phyloP scores from a whole-genome alignment of 106 monocot species.

The Dendrobium huoshanense region DNA sequence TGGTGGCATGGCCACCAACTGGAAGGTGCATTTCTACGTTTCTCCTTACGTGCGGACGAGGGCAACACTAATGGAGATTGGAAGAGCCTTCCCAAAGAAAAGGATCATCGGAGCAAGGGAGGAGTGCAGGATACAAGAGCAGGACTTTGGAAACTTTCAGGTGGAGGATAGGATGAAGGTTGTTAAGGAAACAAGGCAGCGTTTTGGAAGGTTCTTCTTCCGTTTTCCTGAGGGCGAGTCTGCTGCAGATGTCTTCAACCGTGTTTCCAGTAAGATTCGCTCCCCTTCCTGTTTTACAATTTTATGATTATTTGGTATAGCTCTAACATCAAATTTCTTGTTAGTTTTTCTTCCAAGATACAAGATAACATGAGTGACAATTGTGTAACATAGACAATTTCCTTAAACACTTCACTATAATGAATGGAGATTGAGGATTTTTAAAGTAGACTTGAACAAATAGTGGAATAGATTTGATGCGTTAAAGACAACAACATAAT shows the following conservation, averaged over 20 bases:
- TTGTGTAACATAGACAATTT: no score
- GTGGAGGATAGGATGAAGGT: constrained; percentile 81
- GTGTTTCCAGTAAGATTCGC: constrained; percentile 60
- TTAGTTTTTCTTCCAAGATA: no score
- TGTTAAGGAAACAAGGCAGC: constrained; percentile 66
- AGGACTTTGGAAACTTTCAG: constrained; percentile 98
- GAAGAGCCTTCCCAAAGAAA: constrained; percentile 43
- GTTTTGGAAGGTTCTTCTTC: constrained; percentile 94
- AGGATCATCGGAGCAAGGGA: constrained; percentile 72
- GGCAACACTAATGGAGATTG: constrained; percentile 73
- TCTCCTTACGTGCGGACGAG: constrained; percentile 72
- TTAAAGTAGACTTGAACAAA: no score
- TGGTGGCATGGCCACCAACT: constrained; percentile 10
- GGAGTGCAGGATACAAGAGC: constrained; percentile 87
- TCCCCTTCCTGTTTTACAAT: neutral
- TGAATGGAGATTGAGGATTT: no score
- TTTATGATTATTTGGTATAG: no score
- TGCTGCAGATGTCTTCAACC: constrained; percentile 90
- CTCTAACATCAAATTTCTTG: no score
- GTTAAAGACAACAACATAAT: no score
- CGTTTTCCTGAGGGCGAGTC: constrained; percentile 97
- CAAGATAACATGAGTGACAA: no score
- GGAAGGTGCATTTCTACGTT: constrained; percentile 88
- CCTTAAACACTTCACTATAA: no score
- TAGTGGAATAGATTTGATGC: no score